Percentiles rank a stretch among this genome's conserved stretches.
phyloP scores from a whole-genome alignment of 2,329 filamentous ascomycete genomes.

The Leptographium wingfieldii region DNA sequence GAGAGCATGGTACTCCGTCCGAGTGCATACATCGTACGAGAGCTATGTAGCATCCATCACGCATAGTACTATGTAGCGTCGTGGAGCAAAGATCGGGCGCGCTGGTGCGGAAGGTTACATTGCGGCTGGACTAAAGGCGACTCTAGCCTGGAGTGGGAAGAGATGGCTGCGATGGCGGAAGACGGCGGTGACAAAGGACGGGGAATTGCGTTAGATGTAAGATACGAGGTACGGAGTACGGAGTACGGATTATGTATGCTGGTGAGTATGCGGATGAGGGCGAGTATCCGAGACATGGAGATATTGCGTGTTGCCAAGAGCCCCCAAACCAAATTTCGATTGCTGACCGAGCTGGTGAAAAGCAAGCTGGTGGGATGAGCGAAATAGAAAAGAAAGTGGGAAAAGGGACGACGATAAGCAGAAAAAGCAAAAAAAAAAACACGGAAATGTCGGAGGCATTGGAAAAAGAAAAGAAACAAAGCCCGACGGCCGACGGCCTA shows the following conservation, averaged over 20 bases:
- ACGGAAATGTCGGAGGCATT: background rate
- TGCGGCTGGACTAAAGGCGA: background rate
- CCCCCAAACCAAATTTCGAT: background rate
- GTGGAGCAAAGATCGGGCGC: too few relatives aligned
- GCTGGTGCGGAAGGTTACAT: background rate
- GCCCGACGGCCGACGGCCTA: too few relatives aligned
- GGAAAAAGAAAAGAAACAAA: background rate
- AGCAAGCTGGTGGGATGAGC: background rate
- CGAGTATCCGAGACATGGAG: background rate
- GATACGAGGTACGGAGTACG: too few relatives aligned
- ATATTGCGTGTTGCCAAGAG: background rate
- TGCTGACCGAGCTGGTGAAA: background rate
- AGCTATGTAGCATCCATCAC: too few relatives aligned
- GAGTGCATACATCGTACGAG: too few relatives aligned
- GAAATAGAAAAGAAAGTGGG: background rate
- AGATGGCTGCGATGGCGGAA: background rate
- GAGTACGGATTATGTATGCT: too few relatives aligned
- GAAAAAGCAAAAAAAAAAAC: background rate
- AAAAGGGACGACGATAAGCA: background rate
- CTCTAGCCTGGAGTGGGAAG: background rate
- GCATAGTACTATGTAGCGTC: too few relatives aligned
- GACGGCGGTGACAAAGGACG: background rate
- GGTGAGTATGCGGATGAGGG: too few relatives aligned
- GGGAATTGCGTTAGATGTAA: background rate
- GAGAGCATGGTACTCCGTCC: background rate